phyloP scores from a whole-genome alignment of 345 rosid species.

The Euphorbia tirucalli region DNA sequence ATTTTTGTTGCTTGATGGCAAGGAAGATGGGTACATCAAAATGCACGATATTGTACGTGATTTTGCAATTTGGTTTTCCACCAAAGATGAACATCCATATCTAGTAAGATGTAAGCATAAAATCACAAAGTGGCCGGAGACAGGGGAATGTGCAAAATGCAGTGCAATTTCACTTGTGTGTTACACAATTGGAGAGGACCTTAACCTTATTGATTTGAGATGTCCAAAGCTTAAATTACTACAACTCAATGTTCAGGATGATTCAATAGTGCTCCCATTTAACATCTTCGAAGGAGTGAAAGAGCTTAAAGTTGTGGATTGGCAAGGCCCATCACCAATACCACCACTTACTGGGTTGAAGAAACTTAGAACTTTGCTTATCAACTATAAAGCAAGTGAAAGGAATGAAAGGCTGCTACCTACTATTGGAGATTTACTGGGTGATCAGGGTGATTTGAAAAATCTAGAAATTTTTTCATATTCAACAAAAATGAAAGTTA shows the following conservation, averaged over 20 bases:
- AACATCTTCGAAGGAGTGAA: background rate
- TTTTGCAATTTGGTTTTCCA: background rate
- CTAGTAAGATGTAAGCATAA: background rate
- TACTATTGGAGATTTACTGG: background rate
- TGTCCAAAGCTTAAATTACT: background rate
- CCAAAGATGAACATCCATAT: background rate
- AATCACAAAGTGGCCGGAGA: background rate
- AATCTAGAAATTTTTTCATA: background rate
- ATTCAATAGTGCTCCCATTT: background rate
- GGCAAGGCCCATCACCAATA: background rate
- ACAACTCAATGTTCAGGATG: background rate
- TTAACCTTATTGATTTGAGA: background rate
- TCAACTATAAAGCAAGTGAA: too few species aligned
- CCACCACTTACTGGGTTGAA: background rate
- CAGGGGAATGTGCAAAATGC: background rate
- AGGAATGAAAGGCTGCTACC: too few species aligned
- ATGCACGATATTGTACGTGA: background rate
- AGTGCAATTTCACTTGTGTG: background rate
- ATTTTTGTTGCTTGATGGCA: background rate
- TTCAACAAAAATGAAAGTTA: too few species aligned
- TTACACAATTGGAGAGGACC: too few species aligned
- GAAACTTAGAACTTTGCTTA: too few species aligned
- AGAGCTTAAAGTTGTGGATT: background rate
- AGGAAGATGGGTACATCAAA: background rate
- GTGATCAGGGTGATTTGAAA: background rate